A percentile compares a stretch with the other conserved stretches of the same genome.
Evolutionary conservation across 75 land plant genomes (phyloP).

Genomic region (Pinus taeda): DNA sequence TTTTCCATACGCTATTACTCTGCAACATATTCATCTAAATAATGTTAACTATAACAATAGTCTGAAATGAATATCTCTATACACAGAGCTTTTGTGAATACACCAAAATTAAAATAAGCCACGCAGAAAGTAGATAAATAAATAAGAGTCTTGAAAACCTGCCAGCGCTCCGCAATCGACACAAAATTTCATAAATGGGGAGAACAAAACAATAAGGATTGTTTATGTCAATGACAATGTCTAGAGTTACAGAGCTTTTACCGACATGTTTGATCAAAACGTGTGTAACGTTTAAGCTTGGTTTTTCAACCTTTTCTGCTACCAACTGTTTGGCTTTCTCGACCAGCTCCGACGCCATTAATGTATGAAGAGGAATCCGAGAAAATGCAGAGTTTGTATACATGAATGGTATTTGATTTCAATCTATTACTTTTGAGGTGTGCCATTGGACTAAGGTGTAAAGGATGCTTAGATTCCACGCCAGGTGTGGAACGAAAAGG

Average conservation of each 20-base stretch:
- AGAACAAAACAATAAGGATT: constrained; percentile 76
- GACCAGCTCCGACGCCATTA: no score
- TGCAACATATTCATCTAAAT: constrained; percentile 12
- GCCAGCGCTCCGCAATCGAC: constrained; percentile 58
- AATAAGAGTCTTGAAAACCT: constrained; percentile 23
- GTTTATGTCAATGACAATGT: constrained; percentile 36
- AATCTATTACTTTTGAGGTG: no score
- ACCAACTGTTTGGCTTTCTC: no score
- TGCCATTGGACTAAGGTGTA: no score
- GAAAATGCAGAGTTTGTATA: no score
- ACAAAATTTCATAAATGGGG: constrained; percentile 79
- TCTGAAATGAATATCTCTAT: not conserved
- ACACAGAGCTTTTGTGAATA: not conserved
- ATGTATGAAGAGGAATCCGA: no score
- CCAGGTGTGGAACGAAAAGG: no score
- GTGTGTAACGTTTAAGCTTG: constrained; percentile 53
- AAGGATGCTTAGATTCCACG: no score
- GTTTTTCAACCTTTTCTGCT: constrained; percentile 26
- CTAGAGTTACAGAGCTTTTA: constrained; percentile 33
- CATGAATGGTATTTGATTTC: no score
- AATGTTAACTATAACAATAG: not conserved
- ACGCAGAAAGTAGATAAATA: not conserved
- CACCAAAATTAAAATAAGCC: not conserved
- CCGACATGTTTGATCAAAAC: constrained; percentile 53
- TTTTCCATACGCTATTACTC: constrained; percentile 65